Evolutionary conservation across 1,284 basidiomycete genomes (phyloP), one percentile per base, ranked within the genome.

Genomic region (Leccinum fuscescens): DNA sequence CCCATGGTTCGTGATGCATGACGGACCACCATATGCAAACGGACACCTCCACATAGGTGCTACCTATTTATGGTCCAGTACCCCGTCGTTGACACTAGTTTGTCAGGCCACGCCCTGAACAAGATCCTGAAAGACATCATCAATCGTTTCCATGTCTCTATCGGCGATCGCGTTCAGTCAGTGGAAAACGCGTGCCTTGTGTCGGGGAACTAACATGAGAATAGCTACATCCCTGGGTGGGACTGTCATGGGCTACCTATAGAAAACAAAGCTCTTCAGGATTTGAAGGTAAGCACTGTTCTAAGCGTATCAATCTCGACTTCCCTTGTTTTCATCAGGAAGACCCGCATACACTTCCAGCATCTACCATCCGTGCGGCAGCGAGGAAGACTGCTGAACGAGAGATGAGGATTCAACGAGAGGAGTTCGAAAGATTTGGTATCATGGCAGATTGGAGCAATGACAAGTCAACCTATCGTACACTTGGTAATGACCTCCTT

Each of bases 211-310:
- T 69, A 17, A 68, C 24, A 11, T 60, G 46, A 55, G 52, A 17
- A 49, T 62, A 97, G 94, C 69, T 98, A 95, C 75, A 77, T 92
- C 42, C 96, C 97, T 29, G 97, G 97, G 4, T 99, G 95, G 94
- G 97, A 99, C 72, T 99, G 96, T 70, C 97, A 99, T 70, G 97
- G 97, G 2, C 84, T 99, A 15, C 97, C 97, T 0, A 98, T 99
- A 64, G 95, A 97, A 74, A 92, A 94, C 68, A 97, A 96, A 72
- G 92, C 94, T 0, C 77, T 98, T 33, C 80, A 89, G 64, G 84
- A 87, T 53, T 80, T 93, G n/a, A 83, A 83, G 60, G 92, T 89
- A 70, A 61, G 83, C 4, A 12, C 14, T 31, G 4, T 51, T 51
- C 22, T 7, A 44, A 8, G 27, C 7, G 8, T 35, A 12, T 6